A percentile compares a stretch with the other conserved stretches of the same genome.
Evolutionary conservation across 2,329 filamentous ascomycete species (phyloP).

Genomic region (Fusarium pseudograminearum): DNA sequence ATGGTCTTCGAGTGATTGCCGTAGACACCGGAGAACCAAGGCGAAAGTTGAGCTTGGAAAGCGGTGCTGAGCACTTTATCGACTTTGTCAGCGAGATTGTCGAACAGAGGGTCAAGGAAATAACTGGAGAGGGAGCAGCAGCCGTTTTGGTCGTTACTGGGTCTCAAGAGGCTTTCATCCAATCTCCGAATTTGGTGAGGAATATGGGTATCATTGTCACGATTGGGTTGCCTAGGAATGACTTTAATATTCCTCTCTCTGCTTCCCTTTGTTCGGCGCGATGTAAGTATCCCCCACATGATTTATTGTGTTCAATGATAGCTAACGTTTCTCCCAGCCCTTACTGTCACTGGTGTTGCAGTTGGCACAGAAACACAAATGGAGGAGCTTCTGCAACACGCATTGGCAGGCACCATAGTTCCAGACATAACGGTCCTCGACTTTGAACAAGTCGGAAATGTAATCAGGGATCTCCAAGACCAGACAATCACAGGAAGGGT

Average conservation of each 20-base stretch:
- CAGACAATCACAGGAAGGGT: conserved; percentile 34
- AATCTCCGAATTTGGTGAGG: conserved; percentile 42
- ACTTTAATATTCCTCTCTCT: conserved; percentile 46
- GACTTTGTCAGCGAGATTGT: conserved; percentile 46
- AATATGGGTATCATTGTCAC: conserved; percentile 46
- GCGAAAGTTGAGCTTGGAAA: conserved; percentile 36
- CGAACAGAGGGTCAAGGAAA: conserved; percentile 32
- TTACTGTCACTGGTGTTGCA: conserved; percentile 35
- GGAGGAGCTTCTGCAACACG: conserved; percentile 24
- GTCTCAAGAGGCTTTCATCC: conserved; percentile 42
- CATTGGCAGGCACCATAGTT: neutral
- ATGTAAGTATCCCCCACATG: neutral
- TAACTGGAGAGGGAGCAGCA: conserved; percentile 48
- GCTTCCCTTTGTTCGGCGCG: conserved; percentile 43
- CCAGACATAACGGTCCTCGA: conserved; percentile 20
- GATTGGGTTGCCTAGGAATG: conserved; percentile 46
- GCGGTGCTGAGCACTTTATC: conserved; percentile 47
- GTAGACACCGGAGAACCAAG: conserved; percentile 47
- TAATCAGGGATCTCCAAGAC: conserved; percentile 18
- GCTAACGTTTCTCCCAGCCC: conserved; percentile 2
- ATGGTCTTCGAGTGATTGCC: conserved; percentile 44
- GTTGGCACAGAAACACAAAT: conserved; percentile 41
- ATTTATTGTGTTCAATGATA: accelerated
- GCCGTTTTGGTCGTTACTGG: conserved; percentile 47
- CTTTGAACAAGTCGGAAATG: conserved; percentile 9